phyloP scores from a whole-genome alignment of 2,329 filamentous ascomycete species.

The Fusarium sublunatum region DNA sequence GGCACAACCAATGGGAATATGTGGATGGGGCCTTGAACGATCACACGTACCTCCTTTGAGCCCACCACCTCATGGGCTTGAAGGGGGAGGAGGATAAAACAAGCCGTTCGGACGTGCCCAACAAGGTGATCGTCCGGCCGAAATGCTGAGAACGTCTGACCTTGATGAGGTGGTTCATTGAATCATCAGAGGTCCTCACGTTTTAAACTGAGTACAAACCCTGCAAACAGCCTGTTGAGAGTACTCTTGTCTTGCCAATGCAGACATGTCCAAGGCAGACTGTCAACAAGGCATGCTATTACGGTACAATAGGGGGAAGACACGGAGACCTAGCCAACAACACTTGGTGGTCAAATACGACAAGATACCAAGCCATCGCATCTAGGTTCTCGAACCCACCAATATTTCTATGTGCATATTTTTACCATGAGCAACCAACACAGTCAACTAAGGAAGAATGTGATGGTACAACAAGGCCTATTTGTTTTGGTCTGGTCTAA shows the following conservation, averaged over 20 bases:
- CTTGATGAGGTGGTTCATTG: not conserved
- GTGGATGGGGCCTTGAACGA: conserved; percentile 47
- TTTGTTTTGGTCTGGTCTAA: conserved; percentile 4
- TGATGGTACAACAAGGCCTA: conserved; percentile 1
- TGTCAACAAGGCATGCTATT: not conserved
- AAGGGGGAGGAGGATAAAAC: conserved; percentile 17
- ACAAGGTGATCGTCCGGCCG: conserved; percentile 1
- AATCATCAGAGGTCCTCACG: not conserved
- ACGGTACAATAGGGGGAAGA: not conserved
- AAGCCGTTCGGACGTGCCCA: not conserved
- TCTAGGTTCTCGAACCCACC: not conserved
- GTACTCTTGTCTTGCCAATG: not conserved
- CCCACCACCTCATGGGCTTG: conserved; percentile 3
- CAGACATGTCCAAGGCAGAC: not conserved
- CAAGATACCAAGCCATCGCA: not conserved
- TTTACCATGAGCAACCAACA: not conserved
- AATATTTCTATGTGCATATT: not conserved
- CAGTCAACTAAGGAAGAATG: not conserved
- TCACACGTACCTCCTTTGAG: conserved; percentile 1
- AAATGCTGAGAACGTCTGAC: conserved; percentile 2
- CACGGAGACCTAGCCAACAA: not conserved
- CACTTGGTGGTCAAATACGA: not conserved
- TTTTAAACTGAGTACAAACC: not conserved
- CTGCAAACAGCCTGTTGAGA: not conserved
- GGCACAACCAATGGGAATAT: conserved; percentile 42